Conservation (phyloP, 2,329 filamentous ascomycete species). For the Epichloe amarillans region DNA sequence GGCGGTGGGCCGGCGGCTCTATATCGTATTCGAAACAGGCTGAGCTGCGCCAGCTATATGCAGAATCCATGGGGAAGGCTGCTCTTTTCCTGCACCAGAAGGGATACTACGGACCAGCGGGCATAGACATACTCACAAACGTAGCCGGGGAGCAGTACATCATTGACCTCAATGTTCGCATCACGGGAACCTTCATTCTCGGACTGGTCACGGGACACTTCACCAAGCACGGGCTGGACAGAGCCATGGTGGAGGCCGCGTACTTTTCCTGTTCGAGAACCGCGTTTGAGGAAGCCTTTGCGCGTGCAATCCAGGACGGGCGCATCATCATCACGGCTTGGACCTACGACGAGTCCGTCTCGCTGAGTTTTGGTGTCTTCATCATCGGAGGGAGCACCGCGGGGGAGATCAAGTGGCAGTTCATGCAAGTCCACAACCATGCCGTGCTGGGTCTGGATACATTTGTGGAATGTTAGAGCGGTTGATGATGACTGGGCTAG, state of each 20-base stretch:
- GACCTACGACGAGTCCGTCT: constrained; percentile 2
- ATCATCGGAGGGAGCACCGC: constrained; percentile 1
- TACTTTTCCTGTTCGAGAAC: constrained; percentile 3
- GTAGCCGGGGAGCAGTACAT: constrained; percentile 1
- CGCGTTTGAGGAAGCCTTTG: constrained; percentile 2
- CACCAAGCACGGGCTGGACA: background rate
- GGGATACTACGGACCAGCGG: constrained; percentile 4
- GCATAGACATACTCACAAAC: constrained; percentile 3
- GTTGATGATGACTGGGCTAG: too few relatives aligned
- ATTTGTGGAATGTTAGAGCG: too few relatives aligned
- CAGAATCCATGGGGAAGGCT: too few relatives aligned
- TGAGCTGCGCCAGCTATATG: too few relatives aligned
- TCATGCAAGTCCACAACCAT: background rate
- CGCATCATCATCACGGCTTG: constrained; percentile 4
- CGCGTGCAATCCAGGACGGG: background rate
- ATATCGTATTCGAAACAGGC: too few relatives aligned
- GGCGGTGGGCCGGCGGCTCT: too few relatives aligned
- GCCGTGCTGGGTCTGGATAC: background rate
- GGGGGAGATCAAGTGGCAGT: background rate
- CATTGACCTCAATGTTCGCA: constrained; percentile 4
- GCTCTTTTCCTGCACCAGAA: background rate
- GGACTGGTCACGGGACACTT: constrained; percentile 4
- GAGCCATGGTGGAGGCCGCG: background rate
- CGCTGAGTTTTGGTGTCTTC: constrained; percentile 1
- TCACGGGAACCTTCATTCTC: constrained; percentile 1